Base-by-base conservation (phyloP, 2,329 filamentous ascomycete genomes). In the Hymenoscyphus fraxineus region DNA sequence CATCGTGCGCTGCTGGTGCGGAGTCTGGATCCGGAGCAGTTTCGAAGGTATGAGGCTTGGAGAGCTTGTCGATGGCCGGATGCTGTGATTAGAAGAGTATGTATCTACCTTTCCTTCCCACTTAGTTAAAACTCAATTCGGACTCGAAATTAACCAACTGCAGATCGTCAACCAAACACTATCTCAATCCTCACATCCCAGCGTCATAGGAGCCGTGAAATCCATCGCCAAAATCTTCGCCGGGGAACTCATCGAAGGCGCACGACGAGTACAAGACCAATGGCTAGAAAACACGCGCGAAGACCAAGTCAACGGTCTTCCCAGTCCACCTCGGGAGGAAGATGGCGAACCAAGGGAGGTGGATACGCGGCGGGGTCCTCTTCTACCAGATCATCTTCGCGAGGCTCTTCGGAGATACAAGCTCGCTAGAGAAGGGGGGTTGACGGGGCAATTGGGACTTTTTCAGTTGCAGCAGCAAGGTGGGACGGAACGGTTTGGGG, bases 101-200 rank as follows among this genome's bases (percentile, higher is more conserved):
- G 83, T 76, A 31, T 38, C 19, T 58, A 41, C 6, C 32, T 6
- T 41, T 9, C n/a, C n/a, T 6, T 27, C 15, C 5, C n/a, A 16
- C 6, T 51, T n/a, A 19, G 27, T 27, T 27, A 27, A 27, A 27
- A 27, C 27, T 27, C 27, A 27, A 27, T 7, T 7, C 19, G n/a
- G 16, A n/a, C 7, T 19, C 19, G 1, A 7, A 4, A 15, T 7
- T 47, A 7, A n/a, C 15, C 5, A 0, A 16, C 3, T 1, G 3
- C 60, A 88, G 83, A 85, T 93, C 66, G 88, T 92, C 74, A 94
- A 93, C 73, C 89, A 90, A 65, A 92, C 90, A 1, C 88, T 93
- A 9, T 92, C 89, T 0, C 91, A 93, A 74, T 92, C 89, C 1
- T 90, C 92, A 0, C 89, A 89, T 0, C 82, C 85, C 22, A 89